Evolutionary conservation across 768 basidiomycete genomes (phyloP).

Genomic region (Mycena kentingensis): DNA sequence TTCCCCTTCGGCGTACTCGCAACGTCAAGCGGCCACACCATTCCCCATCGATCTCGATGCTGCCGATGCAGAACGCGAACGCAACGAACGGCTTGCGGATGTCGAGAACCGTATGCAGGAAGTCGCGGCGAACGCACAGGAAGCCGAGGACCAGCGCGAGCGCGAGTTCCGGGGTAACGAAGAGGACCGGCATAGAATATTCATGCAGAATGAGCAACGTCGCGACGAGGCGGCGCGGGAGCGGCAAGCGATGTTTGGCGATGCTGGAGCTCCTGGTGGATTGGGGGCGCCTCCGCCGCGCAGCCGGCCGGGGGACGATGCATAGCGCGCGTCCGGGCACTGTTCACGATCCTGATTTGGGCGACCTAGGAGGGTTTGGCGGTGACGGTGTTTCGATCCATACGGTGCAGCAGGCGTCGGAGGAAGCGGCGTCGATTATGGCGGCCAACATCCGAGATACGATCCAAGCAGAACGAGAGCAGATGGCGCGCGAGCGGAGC

Average conservation of each 20-base stretch:
- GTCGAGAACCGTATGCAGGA: conserved; percentile 53
- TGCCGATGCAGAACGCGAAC: conserved; percentile 52
- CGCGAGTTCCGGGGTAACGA: conserved; percentile 64
- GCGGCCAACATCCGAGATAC: conserved; percentile 60
- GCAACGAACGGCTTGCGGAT: conserved; percentile 57
- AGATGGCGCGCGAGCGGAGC: conserved; percentile 58
- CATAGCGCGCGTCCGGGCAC: conserved; percentile 7
- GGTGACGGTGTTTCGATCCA: conserved; percentile 42
- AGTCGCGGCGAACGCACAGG: conserved; percentile 50
- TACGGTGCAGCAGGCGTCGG: conserved; percentile 42
- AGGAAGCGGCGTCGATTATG: conserved; percentile 58
- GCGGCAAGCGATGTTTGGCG: conserved; percentile 45
- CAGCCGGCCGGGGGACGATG: background rate
- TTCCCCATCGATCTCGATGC: conserved; percentile 38
- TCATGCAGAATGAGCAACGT: conserved; percentile 58
- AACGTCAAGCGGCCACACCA: conserved; percentile 38
- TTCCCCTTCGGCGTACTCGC: conserved; percentile 25
- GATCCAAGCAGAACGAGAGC: conserved; percentile 60
- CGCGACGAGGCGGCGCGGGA: conserved; percentile 58
- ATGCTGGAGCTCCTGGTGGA: conserved; percentile 41
- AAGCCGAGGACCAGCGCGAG: conserved; percentile 67
- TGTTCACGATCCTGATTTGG: conserved; percentile 10
- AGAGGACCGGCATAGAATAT: conserved; percentile 62
- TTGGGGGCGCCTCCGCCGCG: conserved; percentile 39
- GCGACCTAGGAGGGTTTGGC: too few species aligned